phyloP scores from a whole-genome alignment of 1,284 basidiomycete species.

The Butyriboletus appendiculatus region DNA sequence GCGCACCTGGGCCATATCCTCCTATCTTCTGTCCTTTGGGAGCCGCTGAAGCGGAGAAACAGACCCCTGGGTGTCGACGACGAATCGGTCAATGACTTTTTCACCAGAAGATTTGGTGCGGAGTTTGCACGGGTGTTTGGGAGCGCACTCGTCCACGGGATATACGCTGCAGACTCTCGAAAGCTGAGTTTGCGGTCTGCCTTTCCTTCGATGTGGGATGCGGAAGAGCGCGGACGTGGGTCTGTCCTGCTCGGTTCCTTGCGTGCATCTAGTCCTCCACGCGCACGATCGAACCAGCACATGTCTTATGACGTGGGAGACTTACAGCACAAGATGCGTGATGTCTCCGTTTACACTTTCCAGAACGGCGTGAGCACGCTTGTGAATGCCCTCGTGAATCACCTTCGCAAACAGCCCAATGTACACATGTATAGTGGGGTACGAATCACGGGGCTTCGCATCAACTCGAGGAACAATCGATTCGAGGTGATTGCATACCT shows the following conservation, averaged over 20 bases:
- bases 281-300: constrained; percentile 26
- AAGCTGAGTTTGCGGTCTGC: constrained; percentile 75
- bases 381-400: constrained; percentile 53
- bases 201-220: constrained; percentile 73
- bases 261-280: constrained; percentile 22
- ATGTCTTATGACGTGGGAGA: constrained; percentile 54
- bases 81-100: constrained; percentile 82
- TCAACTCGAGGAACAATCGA: constrained; percentile 34
- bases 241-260: constrained; percentile 71
- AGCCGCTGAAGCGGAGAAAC: constrained; percentile 53
- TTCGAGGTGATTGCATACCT: constrained; percentile 45
- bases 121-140: constrained; percentile 75
- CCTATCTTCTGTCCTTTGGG: constrained; percentile 55
- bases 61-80: constrained; percentile 49
- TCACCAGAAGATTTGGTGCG: constrained; percentile 75
- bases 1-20: constrained; percentile 55
- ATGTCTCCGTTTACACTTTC: constrained; percentile 79
- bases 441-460: constrained; percentile 40
- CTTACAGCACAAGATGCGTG: constrained; percentile 54
- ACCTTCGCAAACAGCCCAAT: constrained; percentile 50
- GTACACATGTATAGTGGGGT: constrained; percentile 59
- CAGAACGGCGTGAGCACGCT: constrained; percentile 76
- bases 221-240: constrained; percentile 66
- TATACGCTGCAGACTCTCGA: constrained; percentile 88
- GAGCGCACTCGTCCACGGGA: constrained; percentile 88